Conservation (phyloP, 73 alveolate genomes). For the Paramecium sexaurelia region DNA sequence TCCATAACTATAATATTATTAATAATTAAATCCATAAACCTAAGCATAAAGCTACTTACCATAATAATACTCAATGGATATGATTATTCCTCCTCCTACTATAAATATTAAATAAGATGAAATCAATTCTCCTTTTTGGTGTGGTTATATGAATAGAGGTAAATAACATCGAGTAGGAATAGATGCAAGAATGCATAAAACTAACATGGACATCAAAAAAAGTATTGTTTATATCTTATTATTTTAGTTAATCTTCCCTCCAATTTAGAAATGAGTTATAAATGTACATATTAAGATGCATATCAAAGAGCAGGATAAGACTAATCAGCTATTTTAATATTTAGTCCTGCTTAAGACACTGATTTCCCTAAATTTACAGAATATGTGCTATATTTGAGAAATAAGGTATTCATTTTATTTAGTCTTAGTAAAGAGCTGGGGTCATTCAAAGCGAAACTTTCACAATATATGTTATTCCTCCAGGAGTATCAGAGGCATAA, state of each 20-base stretch:
- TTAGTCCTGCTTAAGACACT: conserved; percentile 26
- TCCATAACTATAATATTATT: background rate
- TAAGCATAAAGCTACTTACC: background rate
- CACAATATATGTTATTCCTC: conserved; percentile 48
- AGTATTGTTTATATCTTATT: background rate
- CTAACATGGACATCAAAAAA: background rate
- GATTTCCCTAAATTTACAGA: conserved; percentile 16
- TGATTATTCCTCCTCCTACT: background rate
- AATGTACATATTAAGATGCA: conserved; percentile 55
- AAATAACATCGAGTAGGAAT: conserved; percentile 45
- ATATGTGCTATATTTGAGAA: conserved; percentile 9
- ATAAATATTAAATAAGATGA: conserved; percentile 17
- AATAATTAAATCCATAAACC: background rate
- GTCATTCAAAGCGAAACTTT: conserved; percentile 25
- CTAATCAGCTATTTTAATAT: conserved; percentile 1
- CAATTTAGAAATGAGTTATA: conserved; percentile 56
- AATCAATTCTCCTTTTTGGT: background rate
- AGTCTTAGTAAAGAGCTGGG: conserved; percentile 16
- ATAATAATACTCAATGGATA: background rate
- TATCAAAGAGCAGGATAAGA: background rate
- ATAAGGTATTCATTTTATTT: background rate
- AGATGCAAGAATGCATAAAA: conserved; percentile 25
- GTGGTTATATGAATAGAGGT: conserved; percentile 57
- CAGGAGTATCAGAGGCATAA: conserved; percentile 48
- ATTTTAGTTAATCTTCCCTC: background rate